Evolutionary conservation across 176 grass and related monocot species (phyloP), one percentile per base, ranked within the genome.

Genomic region (Saccharum officinarum): DNA sequence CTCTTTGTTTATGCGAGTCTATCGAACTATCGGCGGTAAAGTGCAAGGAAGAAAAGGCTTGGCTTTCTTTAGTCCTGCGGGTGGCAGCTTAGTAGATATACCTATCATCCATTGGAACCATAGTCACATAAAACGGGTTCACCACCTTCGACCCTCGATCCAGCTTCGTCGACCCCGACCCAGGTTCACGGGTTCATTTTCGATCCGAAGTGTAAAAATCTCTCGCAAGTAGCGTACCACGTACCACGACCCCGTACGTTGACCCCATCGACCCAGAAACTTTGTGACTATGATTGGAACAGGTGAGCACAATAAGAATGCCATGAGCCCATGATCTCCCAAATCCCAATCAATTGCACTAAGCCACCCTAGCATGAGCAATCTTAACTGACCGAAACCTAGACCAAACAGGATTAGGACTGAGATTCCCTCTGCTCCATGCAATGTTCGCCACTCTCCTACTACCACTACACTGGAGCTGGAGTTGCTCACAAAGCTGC

Each of bases 391-490:
- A 39, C 33, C 75, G 39, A 83, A 79, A 83, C 79, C 63, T 55
- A 79, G 50, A 44, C 49, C 17, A 31, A 61, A 76, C 82, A 31
- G 70, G 69, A 68, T 5, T 74, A 47, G 47, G 79, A 57, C 36
- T 18, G 9, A 64, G 76, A 85, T 85, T 80, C 61, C 76, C 39
- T 84, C 89, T 62, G 13, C 84, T 91, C 89, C 89, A 90, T 84
- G 80, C 84, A 20, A 86, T 63, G 63, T 80, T 79, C 79, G 82
- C 84, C 88, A 71, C 73, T 80, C 81, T 87, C 85, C 89, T 84
- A 81, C 81, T 78, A 80, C 89, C 64, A 88, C 82, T 85, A 76
- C 89, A 77, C 59, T 59, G 20, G 33, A 34, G 3, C 71, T 41
- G 34, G 39, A 89, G 65, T 64, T 65, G 83, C 71, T 78, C 82